phyloP scores from a whole-genome alignment of 2,329 filamentous ascomycete genomes.

The Curvularia hawaiiensis region DNA sequence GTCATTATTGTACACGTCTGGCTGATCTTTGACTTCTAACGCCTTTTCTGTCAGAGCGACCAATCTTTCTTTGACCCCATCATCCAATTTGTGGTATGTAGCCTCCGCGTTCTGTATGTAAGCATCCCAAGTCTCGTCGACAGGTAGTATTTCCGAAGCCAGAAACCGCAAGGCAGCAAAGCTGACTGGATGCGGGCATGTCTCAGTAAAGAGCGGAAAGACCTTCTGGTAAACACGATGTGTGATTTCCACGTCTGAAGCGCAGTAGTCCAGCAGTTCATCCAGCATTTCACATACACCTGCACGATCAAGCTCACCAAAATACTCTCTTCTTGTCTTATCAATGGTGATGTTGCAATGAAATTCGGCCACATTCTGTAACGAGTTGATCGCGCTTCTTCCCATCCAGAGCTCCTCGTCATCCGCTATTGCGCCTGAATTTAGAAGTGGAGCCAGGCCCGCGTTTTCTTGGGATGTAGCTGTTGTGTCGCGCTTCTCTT shows the following conservation, averaged over 20 bases:
- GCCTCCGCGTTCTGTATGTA: constrained; percentile 85
- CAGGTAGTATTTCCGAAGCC: constrained; percentile 90
- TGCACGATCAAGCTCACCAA: constrained; percentile 77
- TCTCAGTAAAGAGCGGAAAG: constrained; percentile 85
- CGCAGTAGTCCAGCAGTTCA: constrained; percentile 89
- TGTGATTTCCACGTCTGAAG: constrained; percentile 89
- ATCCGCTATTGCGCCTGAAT: constrained; percentile 69
- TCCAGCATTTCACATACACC: constrained; percentile 76
- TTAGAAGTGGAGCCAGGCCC: constrained; percentile 73
- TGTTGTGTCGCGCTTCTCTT: constrained; percentile 81
- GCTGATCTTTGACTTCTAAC: constrained; percentile 71
- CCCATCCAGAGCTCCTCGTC: constrained; percentile 97
- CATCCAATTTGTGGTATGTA: constrained; percentile 77
- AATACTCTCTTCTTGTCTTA: constrained; percentile 84
- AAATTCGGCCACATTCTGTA: constrained; percentile 95
- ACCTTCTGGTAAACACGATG: constrained; percentile 94
- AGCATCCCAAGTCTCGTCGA: constrained; percentile 83
- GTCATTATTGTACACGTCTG: constrained; percentile 74
- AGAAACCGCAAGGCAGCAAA: constrained; percentile 93
- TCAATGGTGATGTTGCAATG: constrained; percentile 92
- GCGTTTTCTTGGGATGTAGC: constrained; percentile 71
- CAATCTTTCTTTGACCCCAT: constrained; percentile 78
- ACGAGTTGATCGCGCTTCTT: constrained; percentile 90
- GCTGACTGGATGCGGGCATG: constrained; percentile 95
- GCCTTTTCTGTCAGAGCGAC: constrained; percentile 77